Conservation (phyloP, 495 filamentous ascomycete genomes). For the Talaromyces thailandensis region DNA sequence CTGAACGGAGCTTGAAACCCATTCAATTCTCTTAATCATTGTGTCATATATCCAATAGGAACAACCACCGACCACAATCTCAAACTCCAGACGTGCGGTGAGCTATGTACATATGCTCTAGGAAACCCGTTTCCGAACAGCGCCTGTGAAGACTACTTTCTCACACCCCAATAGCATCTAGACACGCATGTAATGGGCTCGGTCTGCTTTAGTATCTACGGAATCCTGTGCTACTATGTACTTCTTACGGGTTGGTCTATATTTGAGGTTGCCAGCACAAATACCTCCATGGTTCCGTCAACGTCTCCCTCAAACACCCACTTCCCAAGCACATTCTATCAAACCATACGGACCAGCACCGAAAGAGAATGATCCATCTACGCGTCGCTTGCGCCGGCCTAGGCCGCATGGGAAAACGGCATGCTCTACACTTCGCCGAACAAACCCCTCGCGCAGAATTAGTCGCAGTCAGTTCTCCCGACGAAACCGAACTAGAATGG, state of each 20-base stretch:
- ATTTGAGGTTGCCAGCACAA: neutral
- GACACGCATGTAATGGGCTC: neutral
- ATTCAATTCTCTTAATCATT: neutral
- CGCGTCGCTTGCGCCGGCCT: neutral
- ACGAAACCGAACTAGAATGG: neutral
- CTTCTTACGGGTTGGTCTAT: neutral
- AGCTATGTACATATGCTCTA: neutral
- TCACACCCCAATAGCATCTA: neutral
- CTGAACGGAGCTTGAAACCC: neutral
- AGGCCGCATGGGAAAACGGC: neutral
- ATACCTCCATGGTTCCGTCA: neutral
- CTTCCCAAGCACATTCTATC: neutral
- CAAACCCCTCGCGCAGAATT: neutral
- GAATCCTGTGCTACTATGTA: neutral
- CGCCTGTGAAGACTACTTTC: neutral
- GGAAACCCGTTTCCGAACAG: neutral
- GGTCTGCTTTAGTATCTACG: neutral
- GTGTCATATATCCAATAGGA: neutral
- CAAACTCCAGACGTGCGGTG: neutral
- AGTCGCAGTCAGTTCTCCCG: neutral
- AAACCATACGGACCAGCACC: neutral
- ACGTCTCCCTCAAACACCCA: neutral
- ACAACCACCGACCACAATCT: neutral
- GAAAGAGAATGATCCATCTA: neutral
- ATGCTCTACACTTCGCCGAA: neutral